Base-by-base conservation (phyloP, 768 basidiomycete genomes). In the Russula griseocarnosa region DNA sequence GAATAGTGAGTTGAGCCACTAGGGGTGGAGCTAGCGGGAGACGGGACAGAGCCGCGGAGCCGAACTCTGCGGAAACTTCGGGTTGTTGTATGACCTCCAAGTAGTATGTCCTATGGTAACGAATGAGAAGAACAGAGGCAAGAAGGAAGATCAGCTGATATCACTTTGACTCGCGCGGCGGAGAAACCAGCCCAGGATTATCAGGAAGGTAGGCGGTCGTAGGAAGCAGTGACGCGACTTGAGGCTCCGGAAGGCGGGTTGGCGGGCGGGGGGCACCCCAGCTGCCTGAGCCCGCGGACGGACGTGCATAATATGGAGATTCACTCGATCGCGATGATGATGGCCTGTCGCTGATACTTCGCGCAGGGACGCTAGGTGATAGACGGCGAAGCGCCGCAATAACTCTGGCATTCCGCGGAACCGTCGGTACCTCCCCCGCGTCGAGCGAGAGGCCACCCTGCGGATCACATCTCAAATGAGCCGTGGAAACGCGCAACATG, bases 61-160 rank as follows among this genome's bases (percentile, higher is more conserved):
- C 87, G 74, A 92, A 94, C 73, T 91, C 91, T 46, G 94, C 92
- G 30, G 90, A 86, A 65, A 82, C 82, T 67, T 83, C 80, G 11
- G 94, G 94, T 64, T 94, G 87, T 70, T 97, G 94, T 30, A 94
- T 82, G 63, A 95, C 84, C 71, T 90, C 86, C 20, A 97, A 85
- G 54, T 87, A 83, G 73, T 94, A 96, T 0, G 83, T 78, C 59
- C 74, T 75, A 38, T 5, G 36, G 36, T 11, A 30, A 56, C 36
- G 22, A 20, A 55, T 69, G 24, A 67, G 50, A 60, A 34, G 26
- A 24, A 22, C 20, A 55, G n/a, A 51, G 52, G 38, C 49, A 44
- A 34, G 38, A 63, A 38, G 24, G 24, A 44, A 47, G 30, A 22
- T 13, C 11, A 26, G 24, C 47, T 55, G 46, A 50, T 55, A 24